Percentiles rank a stretch among this genome's conserved stretches.
Evolutionary conservation across 192 early-diverging fungal species (phyloP).

Genomic region (Chytriomyces sp.): DNA sequence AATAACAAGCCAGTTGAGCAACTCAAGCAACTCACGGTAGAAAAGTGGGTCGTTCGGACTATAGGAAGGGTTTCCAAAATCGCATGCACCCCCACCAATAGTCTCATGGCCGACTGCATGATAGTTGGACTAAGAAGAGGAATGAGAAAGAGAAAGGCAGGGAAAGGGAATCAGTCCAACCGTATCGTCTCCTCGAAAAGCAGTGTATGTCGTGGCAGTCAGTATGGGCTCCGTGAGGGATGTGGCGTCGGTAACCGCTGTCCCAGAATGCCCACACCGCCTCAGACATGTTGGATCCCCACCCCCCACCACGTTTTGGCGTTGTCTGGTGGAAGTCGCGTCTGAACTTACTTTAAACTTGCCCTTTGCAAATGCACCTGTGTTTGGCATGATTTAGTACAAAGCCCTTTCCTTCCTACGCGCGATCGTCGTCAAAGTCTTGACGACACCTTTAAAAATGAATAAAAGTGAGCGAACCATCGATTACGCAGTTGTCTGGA

Average conservation of each 20-base stretch:
- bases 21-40: neutral
- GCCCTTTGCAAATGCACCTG: conserved; percentile 11
- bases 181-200: conserved; percentile 27
- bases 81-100: neutral
- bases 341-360: neutral
- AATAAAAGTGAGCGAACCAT: no score
- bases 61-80: neutral
- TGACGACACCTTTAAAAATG: no score
- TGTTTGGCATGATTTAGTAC: no score
- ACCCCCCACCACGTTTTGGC: neutral
- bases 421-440: no score
- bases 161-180: no score
- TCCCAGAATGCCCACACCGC: conserved; percentile 13
- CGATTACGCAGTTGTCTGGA: conserved; percentile 8
- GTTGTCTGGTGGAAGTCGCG: neutral
- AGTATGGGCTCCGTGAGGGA: conserved; percentile 7
- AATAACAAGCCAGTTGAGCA: neutral
- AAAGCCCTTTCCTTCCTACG: no score
- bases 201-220: conserved; percentile 3
- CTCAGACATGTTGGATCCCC: conserved; percentile 21
- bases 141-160: no score
- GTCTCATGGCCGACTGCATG: conserved; percentile 7
- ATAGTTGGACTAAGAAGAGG: neutral
- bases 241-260: neutral
- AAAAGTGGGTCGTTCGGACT: conserved; percentile 5